Evolutionary conservation across 257 asterid species (phyloP), one percentile per base, ranked within the genome.

Genomic region (Gentiana dahurica): DNA sequence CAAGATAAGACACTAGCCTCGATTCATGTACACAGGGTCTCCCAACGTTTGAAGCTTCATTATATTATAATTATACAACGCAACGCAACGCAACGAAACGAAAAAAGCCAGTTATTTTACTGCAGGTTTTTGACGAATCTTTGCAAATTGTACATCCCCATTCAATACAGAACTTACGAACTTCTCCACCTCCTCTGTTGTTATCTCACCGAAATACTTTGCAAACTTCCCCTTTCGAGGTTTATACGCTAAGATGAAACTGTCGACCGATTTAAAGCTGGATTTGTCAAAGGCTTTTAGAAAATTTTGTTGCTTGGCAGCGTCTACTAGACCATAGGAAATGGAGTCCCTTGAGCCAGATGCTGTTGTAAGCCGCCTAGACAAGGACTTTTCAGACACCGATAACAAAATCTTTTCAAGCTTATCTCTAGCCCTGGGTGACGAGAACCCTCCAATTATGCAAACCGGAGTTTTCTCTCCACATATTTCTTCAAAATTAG

Each of bases 171-270:
- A 68, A 60, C 87, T 69, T 58, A 91, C 64, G 57, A 91, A 91
- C 35, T 63, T 64, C 83, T 87, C 96, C 0, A 65, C 79, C 33
- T 83, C 72, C 70, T 87, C 96, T 66, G 63, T 69, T 0, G 89
- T 72, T 57, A 81, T 49, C 56, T 74, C 85, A 36, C 75, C 90
- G 6, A 59, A 73, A 56, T 65, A 74, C 4, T 64, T 61, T 0
- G 88, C 92, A 38, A 76, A 91, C 43, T 87, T 87, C 45, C 86
- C 93, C 66, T 82, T 82, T 68, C 87, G 79, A 0, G 89, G 94
- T 62, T 91, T 91, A 79, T 82, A 85, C 39, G 98, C 96, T 62
- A 90, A 48, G 70, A 91, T 69, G 63, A 91, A 62, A 51, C 53
- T 70, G 43, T 81, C 83, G 3, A 78, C 63, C 49, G 89, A 79